Conservation (phyloP, 768 basidiomycete species). For the Tulasnella sp. region DNA sequence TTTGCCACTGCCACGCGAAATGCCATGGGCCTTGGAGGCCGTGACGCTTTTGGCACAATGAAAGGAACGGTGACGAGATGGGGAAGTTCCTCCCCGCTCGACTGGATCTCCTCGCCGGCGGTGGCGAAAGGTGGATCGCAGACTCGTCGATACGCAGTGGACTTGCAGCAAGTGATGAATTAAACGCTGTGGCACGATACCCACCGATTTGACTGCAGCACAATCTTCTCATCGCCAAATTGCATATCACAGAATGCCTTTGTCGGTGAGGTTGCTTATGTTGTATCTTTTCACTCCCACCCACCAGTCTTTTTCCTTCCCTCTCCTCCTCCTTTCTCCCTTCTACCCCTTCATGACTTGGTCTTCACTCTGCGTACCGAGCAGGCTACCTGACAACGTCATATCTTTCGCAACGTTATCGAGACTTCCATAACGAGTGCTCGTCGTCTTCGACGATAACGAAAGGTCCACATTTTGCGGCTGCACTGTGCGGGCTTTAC, state of each 20-base stretch:
- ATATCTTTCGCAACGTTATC: neutral
- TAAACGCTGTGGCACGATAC: neutral
- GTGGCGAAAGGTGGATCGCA: neutral
- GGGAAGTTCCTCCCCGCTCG: neutral
- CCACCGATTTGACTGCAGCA: neutral
- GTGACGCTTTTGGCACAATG: neutral
- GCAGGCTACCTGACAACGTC: neutral
- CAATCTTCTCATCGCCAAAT: neutral
- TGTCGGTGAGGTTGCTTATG: neutral
- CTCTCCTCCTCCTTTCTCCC: neutral
- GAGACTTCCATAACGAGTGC: neutral
- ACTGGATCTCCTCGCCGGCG: neutral
- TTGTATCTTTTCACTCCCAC: neutral
- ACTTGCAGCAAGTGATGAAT: too few species aligned
- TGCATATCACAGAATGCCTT: neutral
- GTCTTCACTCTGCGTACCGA: neutral
- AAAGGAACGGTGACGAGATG: neutral
- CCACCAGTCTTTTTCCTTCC: neutral
- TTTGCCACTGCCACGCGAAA: neutral
- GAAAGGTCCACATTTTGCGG: neutral
- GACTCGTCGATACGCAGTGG: too few species aligned
- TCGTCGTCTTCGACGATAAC: neutral
- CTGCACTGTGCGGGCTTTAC: neutral
- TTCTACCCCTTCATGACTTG: neutral
- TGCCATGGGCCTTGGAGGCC: neutral